phyloP scores from a whole-genome alignment of 768 basidiomycete genomes.

The Leccinum rimulosum region DNA sequence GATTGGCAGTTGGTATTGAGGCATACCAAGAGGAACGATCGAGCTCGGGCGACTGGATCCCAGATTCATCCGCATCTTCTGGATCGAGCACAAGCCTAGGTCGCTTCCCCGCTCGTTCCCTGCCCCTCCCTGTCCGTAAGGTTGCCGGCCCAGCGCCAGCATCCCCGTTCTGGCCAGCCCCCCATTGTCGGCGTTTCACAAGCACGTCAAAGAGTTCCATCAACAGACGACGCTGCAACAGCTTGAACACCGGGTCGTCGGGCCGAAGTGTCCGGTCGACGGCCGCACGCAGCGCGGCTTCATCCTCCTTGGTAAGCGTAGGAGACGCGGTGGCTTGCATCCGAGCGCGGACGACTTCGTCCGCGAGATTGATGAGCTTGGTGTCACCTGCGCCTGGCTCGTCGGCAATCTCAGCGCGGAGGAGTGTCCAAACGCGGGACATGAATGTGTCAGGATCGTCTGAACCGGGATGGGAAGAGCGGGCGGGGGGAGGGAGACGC shows the following conservation, averaged over 20 bases:
- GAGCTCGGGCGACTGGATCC: not conserved
- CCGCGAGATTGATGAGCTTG: conserved; percentile 66
- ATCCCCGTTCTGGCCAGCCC: not conserved
- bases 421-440: conserved; percentile 62
- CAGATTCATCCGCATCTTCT: conserved; percentile 17
- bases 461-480: conserved; percentile 7
- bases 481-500: conserved; percentile 34
- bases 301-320: conserved; percentile 40
- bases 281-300: conserved; percentile 51
- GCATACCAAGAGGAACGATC: too few species aligned
- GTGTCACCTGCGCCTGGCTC: conserved; percentile 38
- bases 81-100: conserved; percentile 28
- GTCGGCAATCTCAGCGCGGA: conserved; percentile 51
- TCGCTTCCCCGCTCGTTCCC: conserved; percentile 22
- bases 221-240: conserved; percentile 60
- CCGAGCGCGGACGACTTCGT: conserved; percentile 65
- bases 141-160: conserved; percentile 15
- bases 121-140: conserved; percentile 33
- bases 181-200: conserved; percentile 16
- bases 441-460: conserved; percentile 41
- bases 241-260: conserved; percentile 62
- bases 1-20: too few species aligned
- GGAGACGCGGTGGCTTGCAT: conserved; percentile 19
- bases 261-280: conserved; percentile 62
- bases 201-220: conserved; percentile 35